These are phyloP conservation scores for Physocladia obscura DNA, from an alignment of 192 early-diverging fungal species.

Conservation along the genomic window DNA sequence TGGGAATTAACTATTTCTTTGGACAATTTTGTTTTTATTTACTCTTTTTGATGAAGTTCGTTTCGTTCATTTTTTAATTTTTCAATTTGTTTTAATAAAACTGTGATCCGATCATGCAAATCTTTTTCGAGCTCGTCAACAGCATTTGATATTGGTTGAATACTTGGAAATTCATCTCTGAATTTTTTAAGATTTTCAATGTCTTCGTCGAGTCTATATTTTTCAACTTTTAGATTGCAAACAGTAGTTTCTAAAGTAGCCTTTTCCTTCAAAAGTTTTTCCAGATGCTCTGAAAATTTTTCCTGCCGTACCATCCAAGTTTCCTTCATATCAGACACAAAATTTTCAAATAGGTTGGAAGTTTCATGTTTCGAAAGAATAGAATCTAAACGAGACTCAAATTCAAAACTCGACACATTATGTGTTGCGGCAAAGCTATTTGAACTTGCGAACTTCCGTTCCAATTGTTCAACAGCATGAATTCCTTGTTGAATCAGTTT, in stretches of 20 bases:
- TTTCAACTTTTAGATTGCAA: not conserved
- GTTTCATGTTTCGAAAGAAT: not conserved
- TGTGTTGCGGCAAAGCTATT: too few species aligned
- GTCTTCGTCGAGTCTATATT: not conserved
- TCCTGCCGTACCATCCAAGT: not conserved
- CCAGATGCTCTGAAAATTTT: not conserved
- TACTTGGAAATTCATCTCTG: not conserved
- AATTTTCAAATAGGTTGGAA: not conserved
- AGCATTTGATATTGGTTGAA: not conserved
- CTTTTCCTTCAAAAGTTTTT: conserved; percentile 8
- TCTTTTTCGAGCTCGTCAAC: conserved; percentile 10
- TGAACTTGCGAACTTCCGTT: not conserved
- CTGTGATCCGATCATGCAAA: not conserved
- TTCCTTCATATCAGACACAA: conserved; percentile 22
- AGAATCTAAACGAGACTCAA: not conserved
- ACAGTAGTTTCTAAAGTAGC: not conserved
- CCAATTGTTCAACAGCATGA: conserved; percentile 16
- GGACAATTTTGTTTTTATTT: not conserved
- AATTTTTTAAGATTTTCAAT: not conserved
- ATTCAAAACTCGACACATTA: not conserved
- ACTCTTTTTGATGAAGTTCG: too few species aligned
- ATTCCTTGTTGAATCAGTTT: conserved; percentile 25
- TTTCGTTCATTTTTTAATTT: not conserved
- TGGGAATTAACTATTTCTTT: too few species aligned
- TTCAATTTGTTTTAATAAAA: not conserved